A percentile compares a stretch with the other conserved stretches of the same genome.
These are phyloP conservation scores for Fusarium illudens DNA, from an alignment of 2,329 filamentous ascomycete species.

Conservation along the genomic window DNA sequence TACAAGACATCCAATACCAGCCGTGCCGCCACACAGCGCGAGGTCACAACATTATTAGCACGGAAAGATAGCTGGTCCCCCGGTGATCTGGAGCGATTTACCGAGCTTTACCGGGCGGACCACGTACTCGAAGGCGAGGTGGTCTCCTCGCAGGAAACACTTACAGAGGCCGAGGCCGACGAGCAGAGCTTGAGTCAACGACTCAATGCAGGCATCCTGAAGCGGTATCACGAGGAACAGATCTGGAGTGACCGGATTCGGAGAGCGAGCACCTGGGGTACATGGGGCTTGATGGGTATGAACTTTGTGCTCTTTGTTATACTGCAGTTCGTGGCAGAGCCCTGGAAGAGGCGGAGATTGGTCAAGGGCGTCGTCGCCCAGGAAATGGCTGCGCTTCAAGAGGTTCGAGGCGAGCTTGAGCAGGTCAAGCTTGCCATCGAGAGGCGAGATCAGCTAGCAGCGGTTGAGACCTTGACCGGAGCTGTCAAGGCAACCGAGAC, in stretches of 20 bases:
- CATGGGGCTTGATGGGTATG: slow-evolving; percentile 96
- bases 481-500: slow-evolving; percentile 17
- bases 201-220: slow-evolving; percentile 83
- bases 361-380: slow-evolving; percentile 85
- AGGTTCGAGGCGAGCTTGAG: slow-evolving; percentile 55
- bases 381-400: slow-evolving; percentile 67
- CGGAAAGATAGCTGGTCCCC: slow-evolving; percentile 93
- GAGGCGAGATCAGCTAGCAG: slow-evolving; percentile 36
- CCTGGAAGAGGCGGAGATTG: slow-evolving; percentile 83
- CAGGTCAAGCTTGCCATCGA: slow-evolving; percentile 45
- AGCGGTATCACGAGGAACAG: slow-evolving; percentile 97
- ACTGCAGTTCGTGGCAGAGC: slow-evolving; percentile 89
- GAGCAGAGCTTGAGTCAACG: slow-evolving; percentile 79
- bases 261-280: slow-evolving; percentile 97
- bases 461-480: slow-evolving; percentile 14
- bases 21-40: slow-evolving; percentile 89
- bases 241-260: slow-evolving; percentile 99
- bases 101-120: slow-evolving; percentile 87
- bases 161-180: slow-evolving; percentile 79
- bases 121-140: slow-evolving; percentile 93
- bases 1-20: slow-evolving; percentile 87
- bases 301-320: slow-evolving; percentile 90
- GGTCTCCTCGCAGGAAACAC: slow-evolving; percentile 71
- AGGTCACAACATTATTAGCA: slow-evolving; percentile 92
- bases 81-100: slow-evolving; percentile 91